These are phyloP conservation scores for Jasminum sambac DNA, from an alignment of 257 asterid genomes.

Conservation along the genomic window DNA sequence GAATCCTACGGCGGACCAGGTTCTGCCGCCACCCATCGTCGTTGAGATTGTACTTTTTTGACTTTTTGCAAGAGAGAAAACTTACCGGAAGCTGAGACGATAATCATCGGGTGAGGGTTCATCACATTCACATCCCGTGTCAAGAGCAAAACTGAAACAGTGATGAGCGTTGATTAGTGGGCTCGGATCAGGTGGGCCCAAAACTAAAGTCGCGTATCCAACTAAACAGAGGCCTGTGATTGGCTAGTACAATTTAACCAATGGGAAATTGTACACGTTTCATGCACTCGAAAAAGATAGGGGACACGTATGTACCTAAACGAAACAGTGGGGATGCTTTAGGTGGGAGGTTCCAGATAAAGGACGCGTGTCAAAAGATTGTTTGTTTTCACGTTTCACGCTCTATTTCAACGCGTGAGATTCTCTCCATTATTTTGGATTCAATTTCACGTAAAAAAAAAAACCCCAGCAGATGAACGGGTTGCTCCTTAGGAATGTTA, in stretches of 20 bases:
- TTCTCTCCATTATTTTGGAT: not conserved
- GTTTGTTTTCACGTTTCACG: not conserved
- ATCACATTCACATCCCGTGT: slow-evolving; percentile 29
- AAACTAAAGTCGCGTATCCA: slow-evolving; percentile 42
- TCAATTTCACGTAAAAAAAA: not conserved
- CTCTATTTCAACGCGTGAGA: not conserved
- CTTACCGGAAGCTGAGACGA: not conserved
- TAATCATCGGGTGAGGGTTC: slow-evolving; percentile 11
- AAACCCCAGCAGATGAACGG: not conserved
- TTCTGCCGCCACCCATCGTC: not conserved
- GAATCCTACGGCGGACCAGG: not conserved
- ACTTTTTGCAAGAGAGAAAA: not conserved
- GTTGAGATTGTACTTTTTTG: not conserved
- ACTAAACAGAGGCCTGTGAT: slow-evolving; percentile 28
- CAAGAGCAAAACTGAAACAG: slow-evolving; percentile 35
- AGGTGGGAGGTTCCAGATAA: slow-evolving; percentile 25
- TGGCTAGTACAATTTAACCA: slow-evolving; percentile 27
- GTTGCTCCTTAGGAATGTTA: not conserved
- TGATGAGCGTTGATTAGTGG: slow-evolving; percentile 37
- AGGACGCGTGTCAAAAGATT: slow-evolving; percentile 54
- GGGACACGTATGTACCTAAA: slow-evolving; percentile 40
- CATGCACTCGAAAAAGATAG: slow-evolving; percentile 29
- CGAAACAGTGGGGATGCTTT: slow-evolving; percentile 39
- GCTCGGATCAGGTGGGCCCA: slow-evolving; percentile 48
- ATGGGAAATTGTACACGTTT: slow-evolving; percentile 32